Evolutionary conservation across 257 asterid genomes (phyloP), one percentile per base, ranked within the genome.

Genomic region (Nicotiana obtusifolia): DNA sequence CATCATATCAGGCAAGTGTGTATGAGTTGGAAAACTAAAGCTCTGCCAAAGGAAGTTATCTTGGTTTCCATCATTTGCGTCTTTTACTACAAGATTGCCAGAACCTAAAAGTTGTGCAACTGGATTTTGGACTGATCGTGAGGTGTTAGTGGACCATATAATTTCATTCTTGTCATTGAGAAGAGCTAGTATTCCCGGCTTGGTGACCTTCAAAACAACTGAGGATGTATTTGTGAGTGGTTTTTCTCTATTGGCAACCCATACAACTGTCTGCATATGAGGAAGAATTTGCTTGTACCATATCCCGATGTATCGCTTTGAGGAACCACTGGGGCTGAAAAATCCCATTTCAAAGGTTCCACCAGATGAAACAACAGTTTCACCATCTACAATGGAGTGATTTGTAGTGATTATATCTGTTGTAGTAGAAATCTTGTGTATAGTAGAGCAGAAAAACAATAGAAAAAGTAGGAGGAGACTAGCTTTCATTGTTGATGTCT

Each of bases 1-100:
- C 37, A 83, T 85, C 86, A 81, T 30, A 8, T 84, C 87, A 0
- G 88, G 87, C 7, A 85, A 73, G 9, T 41, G 26, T 1, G 85
- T 82, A 28, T 87, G 84, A 1, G 85, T 81, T 4, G 90, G 90
- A 81, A 64, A 49, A 76, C 85, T 35, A 26, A 81, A 87, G 52
- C 87, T 85, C 83, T 85, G 84, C 90, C 88, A 87, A 7, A 83
- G 61, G 64, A 71, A 77, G 64, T 77, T 80, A 41, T 37, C 65
- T 2, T 76, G 84, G 13, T 54, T 83, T 13, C 49, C 73, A 57
- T 87, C 86, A 19, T 59, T 66, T 9, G 85, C 83, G 62, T 87
- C 88, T 85, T 76, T 85, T 20, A 87, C 68, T 52, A 87, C 88
- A 44, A 87, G 88, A 76, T 87, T 87, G 3, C 90, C 90, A 4